These are phyloP conservation scores for Fusarium vanettenii DNA, from an alignment of 2,329 filamentous ascomycete species.

Conservation along the genomic window DNA sequence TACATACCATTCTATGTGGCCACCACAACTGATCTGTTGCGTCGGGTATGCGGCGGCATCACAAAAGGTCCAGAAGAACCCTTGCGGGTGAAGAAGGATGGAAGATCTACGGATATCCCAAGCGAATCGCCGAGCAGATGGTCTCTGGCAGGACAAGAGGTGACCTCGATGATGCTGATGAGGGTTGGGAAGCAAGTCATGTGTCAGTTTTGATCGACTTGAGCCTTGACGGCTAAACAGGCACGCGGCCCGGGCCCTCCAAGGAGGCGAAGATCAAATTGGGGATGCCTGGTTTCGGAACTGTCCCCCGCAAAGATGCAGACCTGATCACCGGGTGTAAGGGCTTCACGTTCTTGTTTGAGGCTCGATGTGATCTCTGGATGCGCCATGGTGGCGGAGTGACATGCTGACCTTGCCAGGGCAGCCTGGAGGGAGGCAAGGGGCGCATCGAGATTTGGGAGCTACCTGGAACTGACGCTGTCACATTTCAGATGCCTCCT, in stretches of 20 bases:
- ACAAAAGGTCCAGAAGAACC: neutral
- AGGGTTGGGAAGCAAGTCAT: conserved; percentile 31
- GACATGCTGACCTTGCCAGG: conserved; percentile 20
- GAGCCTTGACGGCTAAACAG: conserved; percentile 35
- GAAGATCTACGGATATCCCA: conserved; percentile 4
- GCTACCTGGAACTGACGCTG: conserved; percentile 14
- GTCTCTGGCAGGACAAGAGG: conserved; percentile 4
- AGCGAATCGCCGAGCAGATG: conserved; percentile 6
- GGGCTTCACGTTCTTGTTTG: conserved; percentile 1
- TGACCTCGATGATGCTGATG: conserved; percentile 9
- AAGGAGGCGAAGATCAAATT: conserved; percentile 22
- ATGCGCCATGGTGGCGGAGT: conserved; percentile 27
- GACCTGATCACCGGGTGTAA: conserved; percentile 15
- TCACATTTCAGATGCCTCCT: conserved; percentile 34
- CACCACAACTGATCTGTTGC: neutral
- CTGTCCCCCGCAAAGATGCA: conserved; percentile 20
- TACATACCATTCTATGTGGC: neutral
- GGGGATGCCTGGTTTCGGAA: conserved; percentile 20
- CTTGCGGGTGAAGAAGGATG: neutral
- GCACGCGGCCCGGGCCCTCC: conserved; percentile 27
- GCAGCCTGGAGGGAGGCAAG: conserved; percentile 25
- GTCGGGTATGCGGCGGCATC: neutral
- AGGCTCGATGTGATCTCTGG: conserved; percentile 28
- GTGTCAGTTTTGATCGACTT: conserved; percentile 19
- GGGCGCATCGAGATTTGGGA: conserved; percentile 20